Percentiles rank a stretch among this genome's conserved stretches.
phyloP scores from a whole-genome alignment of 192 early-diverging fungal species.

The Coemansia sp. region DNA sequence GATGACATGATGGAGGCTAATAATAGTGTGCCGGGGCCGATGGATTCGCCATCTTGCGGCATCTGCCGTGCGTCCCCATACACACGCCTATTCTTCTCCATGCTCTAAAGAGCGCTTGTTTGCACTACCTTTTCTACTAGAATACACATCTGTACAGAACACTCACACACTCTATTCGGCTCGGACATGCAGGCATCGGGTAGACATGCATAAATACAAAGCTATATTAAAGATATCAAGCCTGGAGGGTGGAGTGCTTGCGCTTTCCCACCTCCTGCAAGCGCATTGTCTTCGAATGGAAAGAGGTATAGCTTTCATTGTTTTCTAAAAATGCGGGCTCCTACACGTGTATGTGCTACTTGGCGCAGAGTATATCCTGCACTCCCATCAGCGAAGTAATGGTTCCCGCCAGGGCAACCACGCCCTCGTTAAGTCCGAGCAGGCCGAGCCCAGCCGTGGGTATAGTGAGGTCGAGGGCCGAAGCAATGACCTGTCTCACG shows the following conservation, averaged over 20 bases:
- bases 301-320: background rate
- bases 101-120: slow-evolving; percentile 20
- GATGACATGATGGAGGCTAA: slow-evolving; percentile 25
- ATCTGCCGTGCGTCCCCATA: slow-evolving; percentile 47
- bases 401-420: slow-evolving; percentile 55
- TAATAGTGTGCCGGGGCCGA: slow-evolving; percentile 10
- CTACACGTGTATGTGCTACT: background rate
- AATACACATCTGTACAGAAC: background rate
- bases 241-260: too few relatives aligned
- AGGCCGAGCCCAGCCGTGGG: slow-evolving; percentile 48
- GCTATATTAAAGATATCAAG: too few relatives aligned
- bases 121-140: background rate
- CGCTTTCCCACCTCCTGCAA: too few relatives aligned
- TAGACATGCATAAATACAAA: slow-evolving; percentile 3
- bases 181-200: background rate
- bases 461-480: slow-evolving; percentile 51
- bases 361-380: slow-evolving; percentile 22
- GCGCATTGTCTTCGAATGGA: too few relatives aligned
- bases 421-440: slow-evolving; percentile 49
- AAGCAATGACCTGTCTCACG: slow-evolving; percentile 22
- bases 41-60: slow-evolving; percentile 33
- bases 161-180: background rate
- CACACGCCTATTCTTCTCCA: slow-evolving; percentile 47
- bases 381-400: slow-evolving; percentile 55
- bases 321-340: background rate